phyloP scores from a whole-genome alignment of 139 green algal species.

The Tetraselmis striata region DNA sequence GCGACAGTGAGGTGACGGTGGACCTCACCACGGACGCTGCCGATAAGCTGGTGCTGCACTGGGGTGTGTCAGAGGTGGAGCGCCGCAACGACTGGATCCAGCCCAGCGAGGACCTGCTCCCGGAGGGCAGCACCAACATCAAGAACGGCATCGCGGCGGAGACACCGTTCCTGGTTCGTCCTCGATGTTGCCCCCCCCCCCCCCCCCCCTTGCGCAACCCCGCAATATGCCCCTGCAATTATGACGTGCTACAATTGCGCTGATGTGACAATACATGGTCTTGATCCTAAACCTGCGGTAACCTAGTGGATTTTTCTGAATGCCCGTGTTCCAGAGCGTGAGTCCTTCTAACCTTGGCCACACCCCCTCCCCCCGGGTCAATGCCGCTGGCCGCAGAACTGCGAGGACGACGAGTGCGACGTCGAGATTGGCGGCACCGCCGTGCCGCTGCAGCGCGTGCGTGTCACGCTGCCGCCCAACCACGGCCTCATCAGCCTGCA shows the following conservation, averaged over 20 bases:
- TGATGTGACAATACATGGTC: no score
- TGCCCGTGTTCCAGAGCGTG: no score
- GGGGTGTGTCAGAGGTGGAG: conserved; percentile 55
- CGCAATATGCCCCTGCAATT: no score
- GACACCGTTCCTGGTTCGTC: conserved; percentile 35
- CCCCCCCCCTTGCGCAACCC: not conserved
- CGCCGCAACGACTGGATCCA: conserved; percentile 34
- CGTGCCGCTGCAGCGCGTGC: conserved; percentile 68
- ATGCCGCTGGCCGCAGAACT: not conserved
- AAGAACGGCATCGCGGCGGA: conserved; percentile 41
- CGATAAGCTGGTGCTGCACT: conserved; percentile 71
- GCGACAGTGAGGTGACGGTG: conserved; percentile 30
- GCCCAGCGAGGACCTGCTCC: conserved; percentile 33
- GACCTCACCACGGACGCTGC: conserved; percentile 62
- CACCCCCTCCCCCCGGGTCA: no score
- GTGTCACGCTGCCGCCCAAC: conserved; percentile 46
- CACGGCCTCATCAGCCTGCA: conserved; percentile 34
- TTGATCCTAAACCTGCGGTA: no score
- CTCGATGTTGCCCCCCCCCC: not conserved
- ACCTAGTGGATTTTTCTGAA: no score
- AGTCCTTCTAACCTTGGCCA: no score
- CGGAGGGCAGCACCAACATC: conserved; percentile 22
- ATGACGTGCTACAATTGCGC: no score
- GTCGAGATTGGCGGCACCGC: conserved; percentile 36
- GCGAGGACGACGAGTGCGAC: conserved; percentile 33